phyloP scores from a whole-genome alignment of 371 early-diverging fungal genomes.

The Basidiobolus meristosporus region DNA sequence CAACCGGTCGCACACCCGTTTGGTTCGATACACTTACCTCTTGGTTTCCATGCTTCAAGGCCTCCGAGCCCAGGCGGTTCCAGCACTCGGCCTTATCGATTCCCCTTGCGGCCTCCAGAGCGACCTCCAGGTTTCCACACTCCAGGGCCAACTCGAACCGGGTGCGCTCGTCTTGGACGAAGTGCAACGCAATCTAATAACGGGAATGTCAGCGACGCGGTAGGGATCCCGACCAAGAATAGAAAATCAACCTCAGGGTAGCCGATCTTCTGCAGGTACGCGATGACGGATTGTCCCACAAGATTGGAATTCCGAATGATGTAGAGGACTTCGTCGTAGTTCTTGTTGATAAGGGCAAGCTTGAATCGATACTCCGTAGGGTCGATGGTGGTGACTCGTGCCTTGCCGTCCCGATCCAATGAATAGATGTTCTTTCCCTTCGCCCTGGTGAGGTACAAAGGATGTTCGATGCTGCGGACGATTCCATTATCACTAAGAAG shows the following conservation, averaged over 20 bases:
- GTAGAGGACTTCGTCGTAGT: conserved; percentile 81
- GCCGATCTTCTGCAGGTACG: conserved; percentile 94
- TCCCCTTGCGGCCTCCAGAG: conserved; percentile 73
- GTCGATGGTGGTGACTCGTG: conserved; percentile 73
- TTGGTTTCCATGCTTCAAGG: conserved; percentile 76
- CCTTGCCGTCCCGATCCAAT: conserved; percentile 74
- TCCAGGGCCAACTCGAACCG: conserved; percentile 92
- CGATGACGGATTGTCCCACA: conserved; percentile 95
- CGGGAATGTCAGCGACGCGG: background rate
- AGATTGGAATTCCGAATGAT: conserved; percentile 90
- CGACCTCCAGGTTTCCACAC: conserved; percentile 87
- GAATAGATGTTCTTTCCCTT: conserved; percentile 69
- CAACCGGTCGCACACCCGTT: too few species aligned
- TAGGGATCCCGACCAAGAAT: background rate
- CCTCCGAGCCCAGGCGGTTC: conserved; percentile 68
- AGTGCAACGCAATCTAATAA: conserved; percentile 84
- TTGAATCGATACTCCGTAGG: conserved; percentile 97
- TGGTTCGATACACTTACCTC: conserved; percentile 19
- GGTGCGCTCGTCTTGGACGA: conserved; percentile 87
- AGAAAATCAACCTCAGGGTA: conserved; percentile 56
- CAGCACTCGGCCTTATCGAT: conserved; percentile 77
- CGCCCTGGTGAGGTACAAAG: conserved; percentile 72
- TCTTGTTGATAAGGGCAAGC: conserved; percentile 70
- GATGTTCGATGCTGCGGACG: conserved; percentile 87
- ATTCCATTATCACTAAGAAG: conserved; percentile 80